phyloP scores from a whole-genome alignment of 78 protist genomes.

The Dictyostelium firmibasis region DNA sequence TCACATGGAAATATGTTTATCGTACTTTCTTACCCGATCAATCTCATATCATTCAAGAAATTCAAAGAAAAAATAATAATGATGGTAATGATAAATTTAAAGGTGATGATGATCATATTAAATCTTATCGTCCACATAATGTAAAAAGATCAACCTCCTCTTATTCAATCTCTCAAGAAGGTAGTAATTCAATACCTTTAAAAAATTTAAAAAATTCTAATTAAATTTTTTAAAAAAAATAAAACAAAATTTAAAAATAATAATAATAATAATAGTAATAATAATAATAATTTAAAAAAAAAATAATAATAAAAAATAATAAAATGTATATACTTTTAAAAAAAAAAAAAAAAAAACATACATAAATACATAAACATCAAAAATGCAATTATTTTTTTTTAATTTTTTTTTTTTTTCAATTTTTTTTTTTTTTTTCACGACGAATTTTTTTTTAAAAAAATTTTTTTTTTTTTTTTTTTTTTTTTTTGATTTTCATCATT shows the following conservation, averaged over 20 bases:
- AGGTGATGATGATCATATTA: not conserved
- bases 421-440: not conserved
- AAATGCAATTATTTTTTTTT: not conserved
- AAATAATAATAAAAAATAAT: not conserved
- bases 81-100: not conserved
- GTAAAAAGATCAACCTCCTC: conserved; percentile 1
- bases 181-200: not conserved
- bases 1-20: not conserved
- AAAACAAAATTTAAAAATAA: not conserved
- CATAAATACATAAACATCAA: too few relatives aligned
- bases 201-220: conserved; percentile 14
- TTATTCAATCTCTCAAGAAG: not conserved
- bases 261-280: not conserved
- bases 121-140: not conserved
- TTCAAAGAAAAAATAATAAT: conserved; percentile 9
- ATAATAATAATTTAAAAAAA: not conserved
- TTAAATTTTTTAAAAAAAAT: not conserved
- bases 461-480: not conserved
- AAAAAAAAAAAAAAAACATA: not conserved
- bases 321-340: not conserved
- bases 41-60: conserved; percentile 51
- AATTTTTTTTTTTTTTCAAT: not conserved
- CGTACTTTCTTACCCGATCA: conserved; percentile 40
- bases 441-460: too few relatives aligned
- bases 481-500: not conserved